Evolutionary conservation across 2,329 filamentous ascomycete genomes (phyloP).

Genomic region (Fusarium marasasianum): DNA sequence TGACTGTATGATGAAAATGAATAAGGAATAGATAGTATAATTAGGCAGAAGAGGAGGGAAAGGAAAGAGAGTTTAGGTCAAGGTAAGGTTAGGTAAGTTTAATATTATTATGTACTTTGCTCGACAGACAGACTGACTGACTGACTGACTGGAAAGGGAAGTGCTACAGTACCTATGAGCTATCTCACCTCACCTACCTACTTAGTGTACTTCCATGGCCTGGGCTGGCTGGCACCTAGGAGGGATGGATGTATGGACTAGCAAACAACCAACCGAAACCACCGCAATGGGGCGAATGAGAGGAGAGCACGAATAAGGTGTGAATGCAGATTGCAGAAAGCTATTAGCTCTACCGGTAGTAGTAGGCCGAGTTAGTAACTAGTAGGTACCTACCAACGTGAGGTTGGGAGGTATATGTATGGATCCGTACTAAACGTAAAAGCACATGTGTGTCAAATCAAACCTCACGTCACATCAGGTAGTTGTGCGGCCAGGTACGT

Average conservation of each 20-base stretch:
- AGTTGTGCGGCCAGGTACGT: conserved; percentile 18
- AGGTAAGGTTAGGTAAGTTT: conserved; percentile 27
- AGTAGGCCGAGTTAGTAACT: neutral
- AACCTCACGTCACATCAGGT: conserved; percentile 15
- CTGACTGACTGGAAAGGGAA: conserved; percentile 3
- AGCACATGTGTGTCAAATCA: conserved; percentile 13
- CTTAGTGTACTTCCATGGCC: neutral
- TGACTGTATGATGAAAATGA: conserved; percentile 8
- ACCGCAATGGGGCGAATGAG: conserved; percentile 24
- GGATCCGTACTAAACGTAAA: conserved; percentile 19
- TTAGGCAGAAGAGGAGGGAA: conserved; percentile 19
- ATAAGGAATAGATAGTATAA: conserved; percentile 11
- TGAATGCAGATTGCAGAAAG: conserved; percentile 30
- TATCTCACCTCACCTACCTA: neutral
- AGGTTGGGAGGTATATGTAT: neutral
- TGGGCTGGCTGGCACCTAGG: conserved; percentile 1
- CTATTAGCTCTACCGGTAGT: neutral
- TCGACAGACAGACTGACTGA: neutral
- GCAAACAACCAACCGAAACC: conserved; percentile 34
- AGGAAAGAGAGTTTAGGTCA: conserved; percentile 26
- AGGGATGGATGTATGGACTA: conserved; percentile 26
- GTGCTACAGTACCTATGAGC: conserved; percentile 24
- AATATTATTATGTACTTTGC: conserved; percentile 12
- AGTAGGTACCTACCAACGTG: neutral
- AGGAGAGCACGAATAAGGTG: conserved; percentile 29